Percentiles rank a stretch among this genome's conserved stretches.
Conservation (phyloP, 441 rosid genomes). For the Adansonia gregorii region DNA sequence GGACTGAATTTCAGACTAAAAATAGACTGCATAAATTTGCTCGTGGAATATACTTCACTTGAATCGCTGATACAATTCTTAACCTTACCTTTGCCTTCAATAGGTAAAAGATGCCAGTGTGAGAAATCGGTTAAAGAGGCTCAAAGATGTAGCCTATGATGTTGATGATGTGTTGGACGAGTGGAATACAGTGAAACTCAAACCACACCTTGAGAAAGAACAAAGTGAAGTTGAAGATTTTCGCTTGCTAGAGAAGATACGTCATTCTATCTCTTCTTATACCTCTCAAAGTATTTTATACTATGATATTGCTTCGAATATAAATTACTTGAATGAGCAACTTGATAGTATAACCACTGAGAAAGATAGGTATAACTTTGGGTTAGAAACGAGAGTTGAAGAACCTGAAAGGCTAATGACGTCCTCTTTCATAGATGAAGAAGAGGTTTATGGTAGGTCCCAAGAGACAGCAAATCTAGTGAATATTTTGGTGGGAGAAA, state of each 20-base stretch:
- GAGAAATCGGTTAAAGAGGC: too few relatives aligned
- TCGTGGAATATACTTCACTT: too few relatives aligned
- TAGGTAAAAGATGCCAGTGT: too few relatives aligned
- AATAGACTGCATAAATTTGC: too few relatives aligned
- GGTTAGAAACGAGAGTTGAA: too few relatives aligned
- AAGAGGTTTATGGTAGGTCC: slow-evolving; percentile 25
- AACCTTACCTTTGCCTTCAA: too few relatives aligned
- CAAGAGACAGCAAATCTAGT: neutral
- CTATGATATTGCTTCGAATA: neutral
- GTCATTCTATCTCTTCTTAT: too few relatives aligned
- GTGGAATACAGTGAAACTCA: neutral
- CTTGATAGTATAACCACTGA: neutral
- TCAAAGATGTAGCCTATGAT: neutral
- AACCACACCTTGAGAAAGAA: neutral
- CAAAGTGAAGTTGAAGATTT: too few relatives aligned
- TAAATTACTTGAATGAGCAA: neutral
- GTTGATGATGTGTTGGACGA: slow-evolving; percentile 19
- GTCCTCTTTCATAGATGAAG: neutral
- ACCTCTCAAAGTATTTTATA: too few relatives aligned
- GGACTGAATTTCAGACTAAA: too few relatives aligned
- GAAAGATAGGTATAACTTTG: neutral
- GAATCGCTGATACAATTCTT: too few relatives aligned
- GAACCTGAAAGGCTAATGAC: slow-evolving; percentile 4
- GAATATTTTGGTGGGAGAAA: neutral
- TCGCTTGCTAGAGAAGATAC: too few relatives aligned